Evolutionary conservation across 164 flowering plant genomes (phyloP).

Genomic region (Platanus orientalis): DNA sequence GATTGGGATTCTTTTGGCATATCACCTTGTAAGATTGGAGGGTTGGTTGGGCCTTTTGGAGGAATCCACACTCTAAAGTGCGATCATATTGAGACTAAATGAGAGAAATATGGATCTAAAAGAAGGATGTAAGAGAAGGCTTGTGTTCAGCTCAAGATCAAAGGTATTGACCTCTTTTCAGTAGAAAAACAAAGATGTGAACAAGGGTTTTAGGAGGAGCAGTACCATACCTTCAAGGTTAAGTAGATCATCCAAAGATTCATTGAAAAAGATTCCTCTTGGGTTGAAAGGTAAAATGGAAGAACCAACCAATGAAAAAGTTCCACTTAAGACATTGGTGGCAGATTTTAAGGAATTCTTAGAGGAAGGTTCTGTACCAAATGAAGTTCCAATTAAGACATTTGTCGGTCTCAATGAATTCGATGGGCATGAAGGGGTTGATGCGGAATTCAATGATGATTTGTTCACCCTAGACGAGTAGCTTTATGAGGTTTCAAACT

Average conservation of each 20-base stretch:
- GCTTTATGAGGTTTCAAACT: not conserved
- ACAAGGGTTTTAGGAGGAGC: conserved; percentile 2
- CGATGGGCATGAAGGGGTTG: conserved; percentile 50
- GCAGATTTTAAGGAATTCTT: not conserved
- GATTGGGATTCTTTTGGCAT: conserved; percentile 24
- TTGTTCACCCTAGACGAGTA: conserved; percentile 23
- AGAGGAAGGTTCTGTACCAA: conserved; percentile 12
- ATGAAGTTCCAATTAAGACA: conserved; percentile 29
- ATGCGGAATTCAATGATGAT: conserved; percentile 20
- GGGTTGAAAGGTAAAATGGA: conserved; percentile 6
- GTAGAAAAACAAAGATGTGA: conserved; percentile 2
- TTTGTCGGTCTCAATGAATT: conserved; percentile 46
- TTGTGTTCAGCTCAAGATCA: conserved; percentile 13
- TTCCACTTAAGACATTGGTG: not conserved
- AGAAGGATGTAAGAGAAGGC: conserved; percentile 15
- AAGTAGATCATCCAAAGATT: conserved; percentile 10
- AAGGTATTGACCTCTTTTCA: conserved; percentile 10
- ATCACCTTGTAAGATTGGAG: conserved; percentile 29
- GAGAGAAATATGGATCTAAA: conserved; percentile 1
- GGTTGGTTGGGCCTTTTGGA: not conserved
- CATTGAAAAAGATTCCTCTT: conserved; percentile 7
- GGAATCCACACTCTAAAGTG: conserved; percentile 1
- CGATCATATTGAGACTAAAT: conserved; percentile 8
- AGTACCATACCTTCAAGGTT: conserved; percentile 22
- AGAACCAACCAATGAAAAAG: not conserved